Evolutionary conservation across 179 eudicot species (phyloP).

Genomic region (Nepenthes alata): DNA sequence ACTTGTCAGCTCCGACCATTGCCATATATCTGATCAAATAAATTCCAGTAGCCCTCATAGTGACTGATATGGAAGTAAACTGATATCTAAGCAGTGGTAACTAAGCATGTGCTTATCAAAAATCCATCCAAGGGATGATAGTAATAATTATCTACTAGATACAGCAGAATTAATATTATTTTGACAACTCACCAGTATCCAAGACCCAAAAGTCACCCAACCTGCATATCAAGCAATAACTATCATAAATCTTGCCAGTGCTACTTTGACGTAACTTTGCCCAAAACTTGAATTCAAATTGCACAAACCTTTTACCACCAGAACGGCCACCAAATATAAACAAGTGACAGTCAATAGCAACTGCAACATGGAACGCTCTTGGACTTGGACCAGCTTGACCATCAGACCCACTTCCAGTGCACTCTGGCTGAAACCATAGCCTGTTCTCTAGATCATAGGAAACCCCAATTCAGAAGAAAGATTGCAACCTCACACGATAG

Average conservation of each 20-base stretch:
- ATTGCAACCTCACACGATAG: too few relatives aligned
- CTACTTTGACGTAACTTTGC: not conserved
- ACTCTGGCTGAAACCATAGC: slow-evolving; percentile 88
- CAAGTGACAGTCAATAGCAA: slow-evolving; percentile 91
- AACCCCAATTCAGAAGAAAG: slow-evolving; percentile 7
- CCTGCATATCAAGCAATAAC: slow-evolving; percentile 35
- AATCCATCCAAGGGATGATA: not conserved
- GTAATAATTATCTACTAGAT: not conserved
- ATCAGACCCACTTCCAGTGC: slow-evolving; percentile 75
- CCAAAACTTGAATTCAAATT: not conserved
- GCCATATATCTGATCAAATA: slow-evolving; percentile 76
- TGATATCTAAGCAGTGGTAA: too few relatives aligned
- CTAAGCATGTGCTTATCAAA: not conserved
- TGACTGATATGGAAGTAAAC: too few relatives aligned
- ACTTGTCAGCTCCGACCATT: slow-evolving; percentile 94
- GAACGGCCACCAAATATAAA: slow-evolving; percentile 93
- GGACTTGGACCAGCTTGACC: slow-evolving; percentile 79
- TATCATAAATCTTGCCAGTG: slow-evolving; percentile 11
- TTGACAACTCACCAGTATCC: slow-evolving; percentile 60
- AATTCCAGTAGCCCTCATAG: slow-evolving; percentile 6
- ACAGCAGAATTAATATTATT: not conserved
- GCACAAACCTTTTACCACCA: slow-evolving; percentile 59
- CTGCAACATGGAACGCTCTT: slow-evolving; percentile 89
- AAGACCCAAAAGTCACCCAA: slow-evolving; percentile 98
- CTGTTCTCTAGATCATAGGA: slow-evolving; percentile 50